These are phyloP conservation scores for Ceratocystis lukuohia DNA, from an alignment of 2,329 filamentous ascomycete species.

Conservation along the genomic window DNA sequence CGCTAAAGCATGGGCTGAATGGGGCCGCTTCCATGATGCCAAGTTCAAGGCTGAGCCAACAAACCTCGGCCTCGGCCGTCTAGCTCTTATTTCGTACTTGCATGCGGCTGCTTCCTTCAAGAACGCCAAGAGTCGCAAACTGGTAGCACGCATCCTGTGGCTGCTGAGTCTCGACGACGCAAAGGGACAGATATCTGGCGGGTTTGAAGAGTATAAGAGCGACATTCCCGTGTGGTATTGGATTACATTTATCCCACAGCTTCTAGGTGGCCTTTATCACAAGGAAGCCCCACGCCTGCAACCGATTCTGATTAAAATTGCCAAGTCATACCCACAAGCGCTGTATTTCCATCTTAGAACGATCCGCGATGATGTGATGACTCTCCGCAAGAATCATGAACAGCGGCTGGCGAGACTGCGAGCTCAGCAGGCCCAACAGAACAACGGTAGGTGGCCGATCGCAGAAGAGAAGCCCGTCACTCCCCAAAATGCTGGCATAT, in stretches of 20 bases:
- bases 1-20: conserved; percentile 97
- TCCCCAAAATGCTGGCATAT: no score
- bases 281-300: conserved; percentile 83
- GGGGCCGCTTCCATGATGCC: conserved; percentile 95
- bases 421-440: conserved; percentile 21
- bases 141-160: conserved; percentile 89
- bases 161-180: conserved; percentile 84
- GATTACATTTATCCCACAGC: conserved; percentile 97
- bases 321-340: conserved; percentile 88
- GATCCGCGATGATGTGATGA: conserved; percentile 79
- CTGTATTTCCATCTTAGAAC: conserved; percentile 93
- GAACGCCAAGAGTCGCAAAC: conserved; percentile 87
- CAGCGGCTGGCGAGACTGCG: conserved; percentile 19
- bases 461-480: no score
- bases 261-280: conserved; percentile 80
- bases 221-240: conserved; percentile 98
- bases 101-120: conserved; percentile 95
- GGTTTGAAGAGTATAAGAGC: conserved; percentile 93
- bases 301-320: conserved; percentile 78
- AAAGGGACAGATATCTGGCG: conserved; percentile 65
- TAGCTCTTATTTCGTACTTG: conserved; percentile 88
- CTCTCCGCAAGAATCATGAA: conserved; percentile 20
- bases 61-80: conserved; percentile 71
- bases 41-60: conserved; percentile 84
- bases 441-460: background rate